These are phyloP conservation scores for Didymella pomorum DNA, from an alignment of 2,329 filamentous ascomycete species.

Conservation along the genomic window DNA sequence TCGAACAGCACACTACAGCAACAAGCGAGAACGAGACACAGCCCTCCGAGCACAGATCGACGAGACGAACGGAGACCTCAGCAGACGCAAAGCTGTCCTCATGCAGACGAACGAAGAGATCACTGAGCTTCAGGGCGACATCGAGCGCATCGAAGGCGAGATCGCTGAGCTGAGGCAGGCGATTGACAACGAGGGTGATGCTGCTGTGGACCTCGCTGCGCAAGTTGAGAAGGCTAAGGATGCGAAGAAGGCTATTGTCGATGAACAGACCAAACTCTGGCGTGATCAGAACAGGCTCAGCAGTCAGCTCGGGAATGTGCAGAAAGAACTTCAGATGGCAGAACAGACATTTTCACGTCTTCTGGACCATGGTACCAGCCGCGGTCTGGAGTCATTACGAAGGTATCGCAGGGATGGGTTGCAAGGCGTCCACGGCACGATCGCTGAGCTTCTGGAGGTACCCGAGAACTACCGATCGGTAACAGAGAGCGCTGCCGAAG, in stretches of 20 bases:
- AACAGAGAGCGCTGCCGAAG: constrained; percentile 90
- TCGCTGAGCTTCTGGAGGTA: constrained; percentile 92
- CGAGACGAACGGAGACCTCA: constrained; percentile 77
- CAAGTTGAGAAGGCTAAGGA: constrained; percentile 81
- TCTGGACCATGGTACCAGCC: constrained; percentile 88
- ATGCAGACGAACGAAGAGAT: constrained; percentile 88
- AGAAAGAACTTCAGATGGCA: constrained; percentile 77
- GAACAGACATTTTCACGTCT: constrained; percentile 80
- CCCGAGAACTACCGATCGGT: constrained; percentile 85
- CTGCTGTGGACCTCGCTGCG: constrained; percentile 75
- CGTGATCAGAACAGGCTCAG: constrained; percentile 89
- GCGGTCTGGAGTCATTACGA: constrained; percentile 85
- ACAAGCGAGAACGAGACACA: constrained; percentile 85
- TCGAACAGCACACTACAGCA: constrained; percentile 84
- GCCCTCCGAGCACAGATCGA: constrained; percentile 83
- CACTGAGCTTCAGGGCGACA: constrained; percentile 72
- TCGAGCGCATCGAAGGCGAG: constrained; percentile 75
- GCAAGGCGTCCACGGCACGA: constrained; percentile 86
- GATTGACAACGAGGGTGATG: constrained; percentile 80
- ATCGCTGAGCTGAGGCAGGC: constrained; percentile 73
- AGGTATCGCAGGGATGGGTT: constrained; percentile 82
- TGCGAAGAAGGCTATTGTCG: constrained; percentile 77
- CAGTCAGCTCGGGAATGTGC: constrained; percentile 76
- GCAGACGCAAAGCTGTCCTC: constrained; percentile 82
- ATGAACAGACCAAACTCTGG: constrained; percentile 86